phyloP scores from a whole-genome alignment of 208 protist genomes.

The Wallacemonas rigidus region DNA sequence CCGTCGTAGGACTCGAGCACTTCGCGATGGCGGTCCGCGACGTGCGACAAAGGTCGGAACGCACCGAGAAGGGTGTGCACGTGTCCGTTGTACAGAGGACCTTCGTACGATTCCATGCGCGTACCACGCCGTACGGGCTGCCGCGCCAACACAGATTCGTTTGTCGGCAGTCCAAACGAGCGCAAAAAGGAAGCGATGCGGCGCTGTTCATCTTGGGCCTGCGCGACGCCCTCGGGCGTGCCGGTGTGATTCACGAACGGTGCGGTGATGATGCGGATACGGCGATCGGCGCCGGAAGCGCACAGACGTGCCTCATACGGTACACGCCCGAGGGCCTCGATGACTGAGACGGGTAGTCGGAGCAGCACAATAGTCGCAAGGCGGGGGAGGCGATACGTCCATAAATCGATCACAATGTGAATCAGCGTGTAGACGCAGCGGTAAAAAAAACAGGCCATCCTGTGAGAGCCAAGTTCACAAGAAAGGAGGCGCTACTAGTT shows the following conservation, averaged over 20 bases:
- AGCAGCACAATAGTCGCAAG: slow-evolving; percentile 29
- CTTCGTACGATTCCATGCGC: slow-evolving; percentile 29
- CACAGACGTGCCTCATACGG: not conserved
- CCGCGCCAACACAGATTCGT: not conserved
- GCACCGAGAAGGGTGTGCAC: slow-evolving; percentile 59
- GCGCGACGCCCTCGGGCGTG: slow-evolving; percentile 20
- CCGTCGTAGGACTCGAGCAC: slow-evolving; percentile 46
- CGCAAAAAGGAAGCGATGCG: not conserved
- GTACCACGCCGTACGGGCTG: not conserved
- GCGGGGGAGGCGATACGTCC: slow-evolving; percentile 34
- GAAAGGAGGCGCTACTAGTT: too few relatives aligned
- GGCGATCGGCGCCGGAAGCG: slow-evolving; percentile 15
- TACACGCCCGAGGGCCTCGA: slow-evolving; percentile 22
- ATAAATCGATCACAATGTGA: slow-evolving; percentile 28
- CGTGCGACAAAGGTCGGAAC: slow-evolving; percentile 28
- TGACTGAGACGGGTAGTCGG: slow-evolving; percentile 25
- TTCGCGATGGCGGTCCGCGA: slow-evolving; percentile 36
- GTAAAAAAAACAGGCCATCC: not conserved
- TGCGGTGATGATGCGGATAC: slow-evolving; percentile 20
- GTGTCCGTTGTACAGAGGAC: slow-evolving; percentile 61
- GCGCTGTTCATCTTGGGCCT: slow-evolving; percentile 18
- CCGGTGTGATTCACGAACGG: slow-evolving; percentile 5
- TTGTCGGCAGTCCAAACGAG: slow-evolving; percentile 14
- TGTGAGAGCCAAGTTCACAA: not conserved
- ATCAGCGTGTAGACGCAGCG: slow-evolving; percentile 20